Base-by-base conservation (phyloP, 2,329 filamentous ascomycete species). In the Talaromyces atroroseus region DNA sequence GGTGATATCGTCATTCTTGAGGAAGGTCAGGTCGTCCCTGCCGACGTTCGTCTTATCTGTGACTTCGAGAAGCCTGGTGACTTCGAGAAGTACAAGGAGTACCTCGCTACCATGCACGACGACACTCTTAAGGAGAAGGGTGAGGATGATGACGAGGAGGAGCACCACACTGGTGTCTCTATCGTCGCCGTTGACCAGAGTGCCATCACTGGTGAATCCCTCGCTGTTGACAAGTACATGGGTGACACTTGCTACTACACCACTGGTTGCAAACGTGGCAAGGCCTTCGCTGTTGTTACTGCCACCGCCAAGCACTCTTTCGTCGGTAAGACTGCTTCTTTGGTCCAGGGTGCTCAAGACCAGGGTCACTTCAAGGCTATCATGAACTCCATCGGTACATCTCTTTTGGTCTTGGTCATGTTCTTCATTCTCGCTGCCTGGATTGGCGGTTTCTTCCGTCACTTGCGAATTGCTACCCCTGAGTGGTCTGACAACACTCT, bases 281-380 rank as follows among this genome's bases (percentile, higher is more conserved):
- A 87, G 75, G 82, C 84, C 50, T 88, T 84, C 70, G 83, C 80
- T 64, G 79, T 89, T 59, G 80, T 82, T 65, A 80, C 80, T 56
- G 81, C 82, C 62, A 82, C 82, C 58, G 86, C 86, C 55, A 83
- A 81, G 71, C 79, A 80, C 73, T 88, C 85, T 58, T 89, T 88
- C 75, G 85, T 89, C 69, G 86, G 86, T 73, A 83, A 82, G 70
- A 88, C 85, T 64, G 86, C 86, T 55, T 80, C 81, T 59, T 78
- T 88, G 48, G 85, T 88, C 54, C 82, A 87, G 73, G 85, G 85
- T 59, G 85, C 86, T 60, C 81, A 87, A 74, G 86, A 88, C 70
- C 83, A 86, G 70, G 86, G 85, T 73, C 84, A 87, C 72, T 87
- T 87, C 81, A 88, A 89, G 77, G 85, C 85, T 60, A 86, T 88